Evolutionary conservation across 2,329 filamentous ascomycete species (phyloP).

Genomic region (Paracoccidioides lutzii): DNA sequence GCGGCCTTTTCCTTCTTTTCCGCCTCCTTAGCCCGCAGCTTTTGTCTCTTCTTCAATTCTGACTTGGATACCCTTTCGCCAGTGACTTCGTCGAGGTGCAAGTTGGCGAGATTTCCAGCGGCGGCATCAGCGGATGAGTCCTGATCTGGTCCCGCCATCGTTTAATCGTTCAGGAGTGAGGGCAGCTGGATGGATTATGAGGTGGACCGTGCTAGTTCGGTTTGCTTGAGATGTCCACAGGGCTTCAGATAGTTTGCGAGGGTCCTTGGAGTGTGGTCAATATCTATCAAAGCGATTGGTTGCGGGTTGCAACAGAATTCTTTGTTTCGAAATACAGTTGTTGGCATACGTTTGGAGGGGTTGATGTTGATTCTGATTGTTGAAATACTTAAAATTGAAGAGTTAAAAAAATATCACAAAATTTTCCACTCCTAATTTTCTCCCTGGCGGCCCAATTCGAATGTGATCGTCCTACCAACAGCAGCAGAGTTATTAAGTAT

Average conservation of each 20-base stretch:
- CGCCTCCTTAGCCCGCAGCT: constrained; percentile 74
- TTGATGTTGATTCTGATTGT: background rate
- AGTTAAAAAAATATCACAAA: background rate
- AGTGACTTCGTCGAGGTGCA: constrained; percentile 82
- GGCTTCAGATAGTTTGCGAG: background rate
- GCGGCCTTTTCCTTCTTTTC: constrained; percentile 82
- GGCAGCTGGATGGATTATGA: too few species aligned
- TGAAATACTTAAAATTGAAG: background rate
- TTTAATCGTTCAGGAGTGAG: constrained; percentile 6
- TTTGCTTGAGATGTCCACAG: background rate
- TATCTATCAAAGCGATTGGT: background rate
- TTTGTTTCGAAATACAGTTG: background rate
- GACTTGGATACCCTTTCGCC: constrained; percentile 77
- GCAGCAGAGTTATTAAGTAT: background rate
- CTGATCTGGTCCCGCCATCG: constrained; percentile 25
- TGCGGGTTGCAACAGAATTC: background rate
- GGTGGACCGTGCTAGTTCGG: background rate
- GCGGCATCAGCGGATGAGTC: constrained; percentile 34
- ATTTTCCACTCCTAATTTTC: background rate
- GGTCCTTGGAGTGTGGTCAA: background rate
- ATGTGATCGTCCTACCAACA: background rate
- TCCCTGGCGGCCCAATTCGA: background rate
- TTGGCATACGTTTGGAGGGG: background rate
- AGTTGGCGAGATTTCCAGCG: constrained; percentile 46
- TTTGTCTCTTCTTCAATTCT: constrained; percentile 89